phyloP scores from a whole-genome alignment of 352 stramenopile genomes.

The Hyaloperonospora arabidopsidis region DNA sequence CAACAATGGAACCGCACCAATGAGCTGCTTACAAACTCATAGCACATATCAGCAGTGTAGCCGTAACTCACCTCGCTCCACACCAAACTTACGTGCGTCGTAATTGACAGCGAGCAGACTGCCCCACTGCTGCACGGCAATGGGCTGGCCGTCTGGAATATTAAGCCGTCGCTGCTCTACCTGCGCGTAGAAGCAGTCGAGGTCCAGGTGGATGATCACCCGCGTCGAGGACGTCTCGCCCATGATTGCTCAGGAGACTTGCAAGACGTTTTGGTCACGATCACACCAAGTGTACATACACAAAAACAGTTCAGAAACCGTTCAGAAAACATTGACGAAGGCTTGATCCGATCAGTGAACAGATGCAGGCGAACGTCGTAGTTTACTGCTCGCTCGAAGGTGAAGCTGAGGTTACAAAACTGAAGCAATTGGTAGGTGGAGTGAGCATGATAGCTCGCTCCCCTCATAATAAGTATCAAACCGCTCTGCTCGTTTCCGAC shows the following conservation, averaged over 20 bases:
- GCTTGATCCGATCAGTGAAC: too few species aligned
- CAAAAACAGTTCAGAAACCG: background rate
- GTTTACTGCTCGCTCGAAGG: too few species aligned
- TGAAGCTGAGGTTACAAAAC: too few species aligned
- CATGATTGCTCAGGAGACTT: too few species aligned
- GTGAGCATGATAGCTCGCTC: too few species aligned
- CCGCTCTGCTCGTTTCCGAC: too few species aligned
- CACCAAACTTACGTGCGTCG: constrained; percentile 58
- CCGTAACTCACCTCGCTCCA: constrained; percentile 36
- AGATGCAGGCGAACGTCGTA: too few species aligned
- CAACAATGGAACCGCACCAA: background rate
- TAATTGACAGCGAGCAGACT: constrained; percentile 83
- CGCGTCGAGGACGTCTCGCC: constrained; percentile 12
- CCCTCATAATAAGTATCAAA: too few species aligned
- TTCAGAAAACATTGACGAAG: background rate
- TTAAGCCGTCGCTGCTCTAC: constrained; percentile 71
- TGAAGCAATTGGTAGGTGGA: too few species aligned
- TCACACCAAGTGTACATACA: background rate
- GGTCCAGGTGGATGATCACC: constrained; percentile 78
- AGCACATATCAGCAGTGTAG: background rate
- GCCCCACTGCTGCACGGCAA: constrained; percentile 82
- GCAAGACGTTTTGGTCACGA: too few species aligned
- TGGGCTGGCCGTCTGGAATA: constrained; percentile 49
- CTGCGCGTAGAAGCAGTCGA: constrained; percentile 86
- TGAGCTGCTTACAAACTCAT: background rate